These are phyloP conservation scores for Obba rivulosa DNA, from an alignment of 768 basidiomycete genomes.

Conservation along the genomic window DNA sequence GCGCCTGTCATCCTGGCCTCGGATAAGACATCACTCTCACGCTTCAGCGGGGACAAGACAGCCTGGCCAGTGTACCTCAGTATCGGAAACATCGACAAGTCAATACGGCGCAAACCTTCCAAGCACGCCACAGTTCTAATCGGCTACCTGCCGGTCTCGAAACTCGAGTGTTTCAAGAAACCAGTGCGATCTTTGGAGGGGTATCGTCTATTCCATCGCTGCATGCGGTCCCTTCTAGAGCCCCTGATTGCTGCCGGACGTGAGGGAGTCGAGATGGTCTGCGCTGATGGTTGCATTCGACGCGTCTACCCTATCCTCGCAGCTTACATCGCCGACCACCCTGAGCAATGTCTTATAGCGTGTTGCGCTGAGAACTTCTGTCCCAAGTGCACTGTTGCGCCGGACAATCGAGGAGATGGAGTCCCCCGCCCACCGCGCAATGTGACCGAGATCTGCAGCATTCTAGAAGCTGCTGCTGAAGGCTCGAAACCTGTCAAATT, in stretches of 20 bases:
- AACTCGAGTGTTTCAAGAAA: constrained; percentile 18
- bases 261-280: constrained; percentile 27
- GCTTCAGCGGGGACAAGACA: constrained; percentile 12
- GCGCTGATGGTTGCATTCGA: constrained; percentile 31
- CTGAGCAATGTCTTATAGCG: constrained; percentile 38
- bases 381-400: constrained; percentile 22
- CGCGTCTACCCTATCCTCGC: constrained; percentile 36
- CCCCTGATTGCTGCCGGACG: constrained; percentile 26
- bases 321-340: constrained; percentile 34
- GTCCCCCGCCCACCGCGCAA: constrained; percentile 3
- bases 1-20: constrained; percentile 21
- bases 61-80: constrained; percentile 15
- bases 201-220: constrained; percentile 32
- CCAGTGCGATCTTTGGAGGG: constrained; percentile 11
- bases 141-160: constrained; percentile 21
- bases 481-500: constrained; percentile 5
- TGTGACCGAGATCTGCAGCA: background rate
- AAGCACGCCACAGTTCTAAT: constrained; percentile 11
- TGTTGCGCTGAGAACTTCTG: constrained; percentile 19
- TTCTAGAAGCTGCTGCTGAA: constrained; percentile 2
- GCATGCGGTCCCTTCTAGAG: constrained; percentile 28
- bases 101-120: constrained; percentile 13
- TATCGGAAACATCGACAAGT: constrained; percentile 14
- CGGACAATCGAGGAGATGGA: constrained; percentile 17
- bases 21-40: constrained; percentile 24